Conservation (phyloP, 2,329 filamentous ascomycete species). For the Purpureocillium lavendulum region DNA sequence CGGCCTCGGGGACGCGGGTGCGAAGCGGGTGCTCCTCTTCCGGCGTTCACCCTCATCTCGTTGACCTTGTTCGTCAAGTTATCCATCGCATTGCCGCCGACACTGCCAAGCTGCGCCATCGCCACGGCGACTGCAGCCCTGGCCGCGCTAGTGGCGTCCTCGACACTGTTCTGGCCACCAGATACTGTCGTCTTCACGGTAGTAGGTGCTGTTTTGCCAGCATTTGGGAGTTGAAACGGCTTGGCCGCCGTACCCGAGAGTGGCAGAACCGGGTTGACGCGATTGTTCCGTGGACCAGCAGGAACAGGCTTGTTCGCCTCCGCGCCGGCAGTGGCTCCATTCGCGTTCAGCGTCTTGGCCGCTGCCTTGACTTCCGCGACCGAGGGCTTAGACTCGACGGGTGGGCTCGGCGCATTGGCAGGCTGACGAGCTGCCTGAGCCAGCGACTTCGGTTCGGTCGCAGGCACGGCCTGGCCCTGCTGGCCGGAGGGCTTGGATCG, state of each 20-base stretch:
- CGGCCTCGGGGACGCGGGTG: constrained; percentile 39
- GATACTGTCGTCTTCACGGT: constrained; percentile 26
- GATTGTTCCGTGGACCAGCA: constrained; percentile 40
- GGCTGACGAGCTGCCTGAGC: constrained; percentile 37
- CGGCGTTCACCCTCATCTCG: constrained; percentile 63
- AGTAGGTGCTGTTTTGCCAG: constrained; percentile 17
- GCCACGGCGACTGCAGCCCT: constrained; percentile 72
- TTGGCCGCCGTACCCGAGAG: constrained; percentile 39
- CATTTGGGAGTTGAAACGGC: constrained; percentile 25
- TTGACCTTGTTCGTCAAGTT: constrained; percentile 68
- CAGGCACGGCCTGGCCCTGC: constrained; percentile 33
- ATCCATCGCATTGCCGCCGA: constrained; percentile 47
- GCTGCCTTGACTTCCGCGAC: constrained; percentile 32
- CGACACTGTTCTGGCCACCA: constrained; percentile 33
- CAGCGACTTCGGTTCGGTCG: constrained; percentile 45
- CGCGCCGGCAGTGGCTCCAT: constrained; percentile 24
- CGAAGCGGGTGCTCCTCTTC: constrained; percentile 33
- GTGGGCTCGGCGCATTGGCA: constrained; percentile 50
- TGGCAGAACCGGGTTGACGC: constrained; percentile 59
- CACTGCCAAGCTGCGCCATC: constrained; percentile 59
- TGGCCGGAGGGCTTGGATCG: constrained; percentile 39
- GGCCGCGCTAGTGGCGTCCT: constrained; percentile 65
- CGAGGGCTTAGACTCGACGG: constrained; percentile 61
- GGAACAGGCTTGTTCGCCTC: constrained; percentile 27
- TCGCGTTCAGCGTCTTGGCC: constrained; percentile 31